A percentile compares a stretch with the other conserved stretches of the same genome.
phyloP scores from a whole-genome alignment of 2,329 filamentous ascomycete genomes.

The Colletotrichum sp. region DNA sequence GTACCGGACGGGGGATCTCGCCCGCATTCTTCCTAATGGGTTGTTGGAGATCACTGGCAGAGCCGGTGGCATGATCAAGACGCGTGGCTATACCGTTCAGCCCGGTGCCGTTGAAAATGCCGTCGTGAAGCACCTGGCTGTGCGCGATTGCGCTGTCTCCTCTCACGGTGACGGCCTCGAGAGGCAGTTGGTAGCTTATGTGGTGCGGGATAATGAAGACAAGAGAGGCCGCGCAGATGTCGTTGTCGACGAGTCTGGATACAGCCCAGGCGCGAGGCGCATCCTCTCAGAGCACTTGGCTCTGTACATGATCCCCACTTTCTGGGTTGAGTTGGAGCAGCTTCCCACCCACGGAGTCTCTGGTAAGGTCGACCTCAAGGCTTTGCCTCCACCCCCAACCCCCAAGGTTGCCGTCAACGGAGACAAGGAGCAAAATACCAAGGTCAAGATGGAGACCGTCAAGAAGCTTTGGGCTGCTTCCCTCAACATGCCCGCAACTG shows the following conservation, averaged over 20 bases:
- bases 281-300: conserved; percentile 71
- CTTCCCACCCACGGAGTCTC: conserved; percentile 80
- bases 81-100: conserved; percentile 79
- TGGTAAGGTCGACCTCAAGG: conserved; percentile 78
- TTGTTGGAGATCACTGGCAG: conserved; percentile 78
- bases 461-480: conserved; percentile 75
- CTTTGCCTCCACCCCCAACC: conserved; percentile 68
- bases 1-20: conserved; percentile 78
- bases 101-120: conserved; percentile 78
- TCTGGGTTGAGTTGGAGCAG: conserved; percentile 76
- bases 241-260: conserved; percentile 72
- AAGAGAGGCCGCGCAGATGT: conserved; percentile 63
- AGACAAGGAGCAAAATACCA: conserved; percentile 59
- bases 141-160: conserved; percentile 73
- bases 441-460: conserved; percentile 70
- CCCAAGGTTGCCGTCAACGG: conserved; percentile 48
- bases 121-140: conserved; percentile 72
- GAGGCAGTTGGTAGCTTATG: conserved; percentile 76
- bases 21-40: conserved; percentile 69
- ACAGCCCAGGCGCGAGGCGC: conserved; percentile 72
- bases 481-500: conserved; percentile 66
- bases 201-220: conserved; percentile 70
- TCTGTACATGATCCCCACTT: conserved; percentile 82
- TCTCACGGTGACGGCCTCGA: conserved; percentile 80
- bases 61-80: conserved; percentile 81